Conservation (phyloP, 2,329 filamentous ascomycete species). For the Colletotrichum gloeosporioides region DNA sequence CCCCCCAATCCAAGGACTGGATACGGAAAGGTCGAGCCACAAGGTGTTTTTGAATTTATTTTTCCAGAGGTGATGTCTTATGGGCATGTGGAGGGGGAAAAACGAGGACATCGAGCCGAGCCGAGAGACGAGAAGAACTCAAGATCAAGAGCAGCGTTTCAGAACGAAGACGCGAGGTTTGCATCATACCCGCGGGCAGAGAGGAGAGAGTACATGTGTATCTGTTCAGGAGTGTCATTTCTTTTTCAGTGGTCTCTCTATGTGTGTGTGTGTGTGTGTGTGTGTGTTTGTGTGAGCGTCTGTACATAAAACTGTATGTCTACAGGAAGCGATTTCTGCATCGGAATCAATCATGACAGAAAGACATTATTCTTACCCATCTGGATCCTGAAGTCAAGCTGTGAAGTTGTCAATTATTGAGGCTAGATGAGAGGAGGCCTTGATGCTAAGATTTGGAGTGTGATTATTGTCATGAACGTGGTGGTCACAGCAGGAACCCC, state of each 20-base stretch:
- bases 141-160: not conserved
- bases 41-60: not conserved
- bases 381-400: not conserved
- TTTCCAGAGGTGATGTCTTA: not conserved
- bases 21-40: not conserved
- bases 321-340: not conserved
- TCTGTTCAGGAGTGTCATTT: not conserved
- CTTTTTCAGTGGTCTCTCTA: not conserved
- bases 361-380: not conserved
- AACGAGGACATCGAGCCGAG: not conserved
- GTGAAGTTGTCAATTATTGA: not conserved
- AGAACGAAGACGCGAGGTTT: not conserved
- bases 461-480: too few relatives aligned
- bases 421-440: not conserved
- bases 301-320: conserved; percentile 5
- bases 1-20: not conserved
- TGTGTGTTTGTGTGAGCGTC: not conserved
- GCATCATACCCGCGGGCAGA: not conserved
- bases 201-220: not conserved
- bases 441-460: too few relatives aligned
- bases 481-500: too few relatives aligned
- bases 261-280: not conserved
- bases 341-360: not conserved
- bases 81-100: not conserved
- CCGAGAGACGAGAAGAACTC: not conserved